Evolutionary conservation across 2,329 filamentous ascomycete species (phyloP), one percentile per base, ranked within the genome.

Genomic region (Colletotrichum graminicola): DNA sequence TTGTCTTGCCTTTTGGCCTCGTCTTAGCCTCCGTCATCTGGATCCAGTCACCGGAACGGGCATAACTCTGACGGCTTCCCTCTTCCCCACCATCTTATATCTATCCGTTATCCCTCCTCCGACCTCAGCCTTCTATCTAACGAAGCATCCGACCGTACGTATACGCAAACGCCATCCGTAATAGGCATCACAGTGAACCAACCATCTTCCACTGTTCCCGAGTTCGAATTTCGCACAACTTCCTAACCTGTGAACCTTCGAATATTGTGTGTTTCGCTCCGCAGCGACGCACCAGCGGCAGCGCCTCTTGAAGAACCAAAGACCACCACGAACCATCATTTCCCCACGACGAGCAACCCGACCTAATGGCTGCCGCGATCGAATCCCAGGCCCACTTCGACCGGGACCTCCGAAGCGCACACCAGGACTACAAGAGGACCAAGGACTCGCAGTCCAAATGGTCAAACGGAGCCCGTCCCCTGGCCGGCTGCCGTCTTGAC

Each of bases 361-460:
- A 12, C 41, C 54, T 29, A 49, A 80, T 79, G 78, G 73, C 77
- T 41, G 66, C 76, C 68, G 56, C 67, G 23, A 69, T 74, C 62
- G 75, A 78, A 36, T 66, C 71, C 21, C 66, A 64, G 16, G 43
- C 34, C 49, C 66, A 72, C 36, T 65, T 60, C 55, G 79, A 82
- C 73, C 83, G 83, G 68, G 84, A 86, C 75, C 75, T 86, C 47
- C 84, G 84, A 78, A 81, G 82, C 76, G 79, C 78, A 62, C 77
- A 80, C 71, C 81, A 80, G 71, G 83, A 83, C 75, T 80, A 78
- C 74, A 85, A 85, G 79, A 82, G 84, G 66, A 75, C 73, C 76
- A 85, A 85, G 77, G 82, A 85, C 74, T 79, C 79, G 5, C 74
- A 73, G 26, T 74, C 76, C 67, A 85, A 86, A 76, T 86, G 84